These are phyloP conservation scores for Cryptosporidium canis DNA, from an alignment of 169 alveolate genomes.

Conservation along the genomic window DNA sequence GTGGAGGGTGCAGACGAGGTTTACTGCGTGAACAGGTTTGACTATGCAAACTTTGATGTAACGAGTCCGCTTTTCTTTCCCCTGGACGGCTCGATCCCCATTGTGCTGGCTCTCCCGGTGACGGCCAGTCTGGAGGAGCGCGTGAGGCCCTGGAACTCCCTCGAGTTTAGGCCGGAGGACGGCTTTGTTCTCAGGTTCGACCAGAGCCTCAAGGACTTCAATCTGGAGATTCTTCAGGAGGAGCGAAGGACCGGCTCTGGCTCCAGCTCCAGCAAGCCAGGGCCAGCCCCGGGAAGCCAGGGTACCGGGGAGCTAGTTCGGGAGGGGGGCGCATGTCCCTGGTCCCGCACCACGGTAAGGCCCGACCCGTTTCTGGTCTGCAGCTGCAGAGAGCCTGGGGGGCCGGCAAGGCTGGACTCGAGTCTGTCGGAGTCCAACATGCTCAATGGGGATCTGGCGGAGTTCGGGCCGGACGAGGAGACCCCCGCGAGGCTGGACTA, in stretches of 20 bases:
- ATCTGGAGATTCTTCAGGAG: background rate
- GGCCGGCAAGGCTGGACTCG: background rate
- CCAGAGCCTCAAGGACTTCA: background rate
- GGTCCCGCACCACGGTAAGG: background rate
- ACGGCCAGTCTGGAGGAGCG: background rate
- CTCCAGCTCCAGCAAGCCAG: no score
- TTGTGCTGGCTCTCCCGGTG: conserved; percentile 48
- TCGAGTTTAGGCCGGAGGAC: background rate
- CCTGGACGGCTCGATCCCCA: conserved; percentile 23
- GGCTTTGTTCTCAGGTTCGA: background rate
- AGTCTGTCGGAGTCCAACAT: background rate
- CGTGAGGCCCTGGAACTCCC: conserved; percentile 29
- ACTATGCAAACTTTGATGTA: conserved; percentile 7
- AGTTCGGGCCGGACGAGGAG: conserved; percentile 21
- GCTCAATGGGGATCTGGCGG: background rate
- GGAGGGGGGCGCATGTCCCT: no score
- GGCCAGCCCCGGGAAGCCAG: no score
- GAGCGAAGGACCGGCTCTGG: background rate
- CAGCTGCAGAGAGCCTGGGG: background rate
- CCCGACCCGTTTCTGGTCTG: conserved; percentile 5
- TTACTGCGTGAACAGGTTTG: conserved; percentile 28
- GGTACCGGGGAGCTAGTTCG: no score
- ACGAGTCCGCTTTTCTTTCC: conserved; percentile 46
- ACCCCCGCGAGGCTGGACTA: background rate
- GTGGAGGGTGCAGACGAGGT: conserved; percentile 1